Percentiles rank a stretch among this genome's conserved stretches.
Evolutionary conservation across 2,329 filamentous ascomycete genomes (phyloP).

Genomic region (Aureobasidium sp.): DNA sequence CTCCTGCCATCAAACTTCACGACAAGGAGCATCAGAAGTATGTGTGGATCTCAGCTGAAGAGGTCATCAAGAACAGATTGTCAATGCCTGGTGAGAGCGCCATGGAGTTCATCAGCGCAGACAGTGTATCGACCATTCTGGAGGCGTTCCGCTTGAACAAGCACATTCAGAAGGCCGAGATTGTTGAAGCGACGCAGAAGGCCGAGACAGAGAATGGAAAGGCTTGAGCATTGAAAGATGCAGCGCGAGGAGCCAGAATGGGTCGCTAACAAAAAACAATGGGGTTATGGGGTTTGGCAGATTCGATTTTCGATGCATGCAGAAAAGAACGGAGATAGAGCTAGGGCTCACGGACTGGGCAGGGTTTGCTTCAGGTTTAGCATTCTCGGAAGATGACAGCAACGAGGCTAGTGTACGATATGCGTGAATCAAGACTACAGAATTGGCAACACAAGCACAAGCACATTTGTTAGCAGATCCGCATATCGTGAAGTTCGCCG

Average conservation of each 20-base stretch:
- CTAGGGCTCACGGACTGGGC: not conserved
- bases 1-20: conserved; percentile 26
- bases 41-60: conserved; percentile 35
- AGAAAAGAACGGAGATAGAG: not conserved
- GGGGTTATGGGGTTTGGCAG: not conserved
- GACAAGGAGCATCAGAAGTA: conserved; percentile 37
- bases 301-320: not conserved
- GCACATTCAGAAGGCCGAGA: conserved; percentile 9
- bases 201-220: not conserved
- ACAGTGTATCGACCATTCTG: conserved; percentile 13
- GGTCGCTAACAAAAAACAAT: not conserved
- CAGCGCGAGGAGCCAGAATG: not conserved
- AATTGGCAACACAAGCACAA: not conserved
- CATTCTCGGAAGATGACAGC: not conserved
- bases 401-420: not conserved
- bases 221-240: not conserved
- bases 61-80: conserved; percentile 27
- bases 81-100: conserved; percentile 24
- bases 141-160: conserved; percentile 18
- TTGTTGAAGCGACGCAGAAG: not conserved
- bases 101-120: conserved; percentile 27
- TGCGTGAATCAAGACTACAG: not conserved
- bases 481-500: not conserved
- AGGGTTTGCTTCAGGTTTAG: not conserved
- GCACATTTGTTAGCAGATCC: not conserved